phyloP scores from a whole-genome alignment of 345 rosid species.

The Populus ilicifolia region DNA sequence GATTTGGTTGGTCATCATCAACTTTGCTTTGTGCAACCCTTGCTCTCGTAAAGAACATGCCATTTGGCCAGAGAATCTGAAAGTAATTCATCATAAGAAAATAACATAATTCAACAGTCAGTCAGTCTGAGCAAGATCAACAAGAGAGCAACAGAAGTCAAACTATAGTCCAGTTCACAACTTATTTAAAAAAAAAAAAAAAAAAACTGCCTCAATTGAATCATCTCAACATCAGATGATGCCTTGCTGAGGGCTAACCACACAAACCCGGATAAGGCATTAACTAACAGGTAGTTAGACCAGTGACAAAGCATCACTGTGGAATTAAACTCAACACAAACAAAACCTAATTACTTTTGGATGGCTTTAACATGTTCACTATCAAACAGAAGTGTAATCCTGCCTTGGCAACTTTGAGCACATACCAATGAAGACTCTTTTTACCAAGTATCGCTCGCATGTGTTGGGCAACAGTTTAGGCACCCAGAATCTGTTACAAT shows the following conservation, averaged over 20 bases:
- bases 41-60: slow-evolving; percentile 64
- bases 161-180: not conserved
- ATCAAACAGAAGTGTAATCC: not conserved
- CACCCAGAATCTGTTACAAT: not conserved
- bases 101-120: slow-evolving; percentile 5
- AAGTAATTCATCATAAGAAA: slow-evolving; percentile 5
- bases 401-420: not conserved
- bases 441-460: not conserved
- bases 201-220: not conserved
- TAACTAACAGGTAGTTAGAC: not conserved
- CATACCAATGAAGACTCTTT: not conserved
- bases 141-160: not conserved
- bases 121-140: not conserved
- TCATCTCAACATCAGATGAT: not conserved
- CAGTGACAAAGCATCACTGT: not conserved
- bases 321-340: not conserved
- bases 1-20: slow-evolving; percentile 34
- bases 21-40: slow-evolving; percentile 29
- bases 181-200: not conserved
- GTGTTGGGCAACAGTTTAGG: not conserved
- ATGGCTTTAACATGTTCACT: not conserved
- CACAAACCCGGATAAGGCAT: not conserved
- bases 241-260: not conserved
- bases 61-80: slow-evolving; percentile 92
- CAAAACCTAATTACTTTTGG: not conserved